phyloP scores from a whole-genome alignment of 202 grass and related monocot genomes.

The Cymbopogon flexuosus region DNA sequence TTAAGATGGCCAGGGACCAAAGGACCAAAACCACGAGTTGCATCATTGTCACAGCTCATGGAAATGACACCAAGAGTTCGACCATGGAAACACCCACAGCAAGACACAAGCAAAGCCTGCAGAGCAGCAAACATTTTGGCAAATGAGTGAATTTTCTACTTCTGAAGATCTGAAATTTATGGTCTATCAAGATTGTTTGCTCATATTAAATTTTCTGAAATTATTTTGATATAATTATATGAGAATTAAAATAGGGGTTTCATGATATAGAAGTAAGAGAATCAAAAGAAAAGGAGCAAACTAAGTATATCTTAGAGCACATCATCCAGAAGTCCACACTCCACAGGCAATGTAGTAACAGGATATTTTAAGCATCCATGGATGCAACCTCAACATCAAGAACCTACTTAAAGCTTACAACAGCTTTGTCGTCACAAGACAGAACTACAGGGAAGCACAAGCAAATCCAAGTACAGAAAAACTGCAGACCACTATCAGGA shows the following conservation, averaged over 20 bases:
- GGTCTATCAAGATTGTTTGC: not conserved
- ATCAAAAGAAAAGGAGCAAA: not conserved
- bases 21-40: slow-evolving; percentile 82
- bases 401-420: not conserved
- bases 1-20: slow-evolving; percentile 91
- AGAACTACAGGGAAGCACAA: slow-evolving; percentile 2
- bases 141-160: not conserved
- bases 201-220: not conserved
- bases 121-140: slow-evolving; percentile 27
- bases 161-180: slow-evolving; percentile 1
- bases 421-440: not conserved
- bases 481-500: not conserved
- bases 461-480: not conserved
- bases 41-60: slow-evolving; percentile 97
- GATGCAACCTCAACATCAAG: not conserved
- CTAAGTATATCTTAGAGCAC: not conserved
- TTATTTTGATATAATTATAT: not conserved
- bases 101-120: slow-evolving; percentile 87
- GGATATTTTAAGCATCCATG: not conserved
- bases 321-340: not conserved
- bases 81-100: slow-evolving; percentile 97
- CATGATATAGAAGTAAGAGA: not conserved
- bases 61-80: slow-evolving; percentile 87
- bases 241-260: not conserved
- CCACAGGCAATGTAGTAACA: not conserved